Percentiles rank a stretch among this genome's conserved stretches.
phyloP scores from a whole-genome alignment of 352 stramenopile species.

The Globisporangium nagaii region DNA sequence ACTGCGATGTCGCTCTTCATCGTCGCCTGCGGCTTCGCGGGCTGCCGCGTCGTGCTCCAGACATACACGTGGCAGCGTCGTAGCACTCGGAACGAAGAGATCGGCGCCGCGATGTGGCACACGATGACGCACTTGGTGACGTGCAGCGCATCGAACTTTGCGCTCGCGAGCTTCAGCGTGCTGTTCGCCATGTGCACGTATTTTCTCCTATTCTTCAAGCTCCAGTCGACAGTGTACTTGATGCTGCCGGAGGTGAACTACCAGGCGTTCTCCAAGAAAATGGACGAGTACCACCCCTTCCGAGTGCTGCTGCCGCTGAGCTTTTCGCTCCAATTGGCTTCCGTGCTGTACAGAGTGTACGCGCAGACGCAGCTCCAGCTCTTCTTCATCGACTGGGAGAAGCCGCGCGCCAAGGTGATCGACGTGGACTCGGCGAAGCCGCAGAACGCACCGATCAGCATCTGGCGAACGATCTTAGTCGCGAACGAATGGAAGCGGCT shows the following conservation, averaged over 20 bases:
- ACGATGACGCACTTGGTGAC: slow-evolving; percentile 36
- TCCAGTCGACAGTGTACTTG: slow-evolving; percentile 85
- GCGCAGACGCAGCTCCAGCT: slow-evolving; percentile 78
- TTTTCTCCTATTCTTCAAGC: slow-evolving; percentile 93
- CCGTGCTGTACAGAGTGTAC: slow-evolving; percentile 67
- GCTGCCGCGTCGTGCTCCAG: slow-evolving; percentile 55
- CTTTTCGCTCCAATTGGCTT: slow-evolving; percentile 79
- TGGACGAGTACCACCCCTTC: slow-evolving; percentile 88
- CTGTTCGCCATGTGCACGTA: slow-evolving; percentile 82
- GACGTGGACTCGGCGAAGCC: slow-evolving; percentile 44
- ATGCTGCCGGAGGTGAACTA: slow-evolving; percentile 75
- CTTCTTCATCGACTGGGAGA: slow-evolving; percentile 95
- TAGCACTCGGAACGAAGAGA: slow-evolving; percentile 63
- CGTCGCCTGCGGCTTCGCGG: slow-evolving; percentile 47
- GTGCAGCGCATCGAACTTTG: slow-evolving; percentile 35
- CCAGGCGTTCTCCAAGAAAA: slow-evolving; percentile 33
- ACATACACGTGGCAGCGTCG: slow-evolving; percentile 87
- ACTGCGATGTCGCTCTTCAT: slow-evolving; percentile 71
- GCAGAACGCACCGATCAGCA: slow-evolving; percentile 66
- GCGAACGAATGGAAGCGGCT: slow-evolving; percentile 94
- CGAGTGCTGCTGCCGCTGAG: slow-evolving; percentile 71
- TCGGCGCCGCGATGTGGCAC: slow-evolving; percentile 42
- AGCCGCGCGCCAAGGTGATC: slow-evolving; percentile 58
- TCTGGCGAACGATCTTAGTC: slow-evolving; percentile 93
- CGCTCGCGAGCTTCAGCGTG: slow-evolving; percentile 40